These are phyloP conservation scores for Geotrichum bryndzae DNA, from an alignment of 1,139 yeast genomes.

Conservation along the genomic window DNA sequence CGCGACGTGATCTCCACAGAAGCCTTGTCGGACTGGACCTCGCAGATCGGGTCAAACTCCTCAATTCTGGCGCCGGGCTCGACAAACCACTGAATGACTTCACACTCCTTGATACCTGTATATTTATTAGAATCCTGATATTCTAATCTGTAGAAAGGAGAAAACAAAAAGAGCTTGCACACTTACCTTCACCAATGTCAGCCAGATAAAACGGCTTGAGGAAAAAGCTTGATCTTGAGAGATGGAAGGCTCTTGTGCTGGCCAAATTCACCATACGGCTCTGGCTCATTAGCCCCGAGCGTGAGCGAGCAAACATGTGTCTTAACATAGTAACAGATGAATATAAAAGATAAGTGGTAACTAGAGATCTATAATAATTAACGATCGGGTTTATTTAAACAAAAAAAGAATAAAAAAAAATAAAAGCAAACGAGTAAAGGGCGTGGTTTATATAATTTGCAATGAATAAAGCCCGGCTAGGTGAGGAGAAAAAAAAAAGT, in stretches of 20 bases:
- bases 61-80: slow-evolving; percentile 36
- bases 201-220: slow-evolving; percentile 33
- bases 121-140: not conserved
- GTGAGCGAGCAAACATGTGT: not conserved
- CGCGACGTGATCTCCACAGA: slow-evolving; percentile 37
- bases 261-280: not conserved
- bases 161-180: not conserved
- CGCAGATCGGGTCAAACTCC: slow-evolving; percentile 36
- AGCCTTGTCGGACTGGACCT: slow-evolving; percentile 37
- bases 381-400: not conserved
- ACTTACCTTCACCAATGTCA: slow-evolving; percentile 36
- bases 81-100: slow-evolving; percentile 37
- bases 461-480: not conserved
- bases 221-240: not conserved
- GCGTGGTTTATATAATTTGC: not conserved
- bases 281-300: not conserved
- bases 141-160: not conserved
- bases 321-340: not conserved
- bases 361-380: not conserved
- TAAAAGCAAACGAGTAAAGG: not conserved
- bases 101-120: slow-evolving; percentile 34
- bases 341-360: not conserved
- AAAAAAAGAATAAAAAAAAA: not conserved
- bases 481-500: not conserved
- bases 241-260: slow-evolving; percentile 4